These are phyloP conservation scores for Centaurea solstitialis DNA, from an alignment of 129 eudicot genomes.

Conservation along the genomic window DNA sequence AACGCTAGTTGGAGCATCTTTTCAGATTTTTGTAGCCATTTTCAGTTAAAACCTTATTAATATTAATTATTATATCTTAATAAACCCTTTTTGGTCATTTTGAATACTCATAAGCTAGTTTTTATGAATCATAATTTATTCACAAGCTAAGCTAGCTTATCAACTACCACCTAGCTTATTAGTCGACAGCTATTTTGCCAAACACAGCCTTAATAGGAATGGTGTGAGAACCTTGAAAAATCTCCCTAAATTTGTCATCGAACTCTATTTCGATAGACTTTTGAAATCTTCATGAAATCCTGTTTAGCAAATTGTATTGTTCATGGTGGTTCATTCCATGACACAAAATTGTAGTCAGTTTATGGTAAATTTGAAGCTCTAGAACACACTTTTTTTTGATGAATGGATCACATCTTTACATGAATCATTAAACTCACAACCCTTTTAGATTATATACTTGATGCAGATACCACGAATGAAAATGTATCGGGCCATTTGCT, in stretches of 20 bases:
- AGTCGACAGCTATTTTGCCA: no score
- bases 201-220: conserved; percentile 56
- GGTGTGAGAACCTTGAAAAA: conserved; percentile 42
- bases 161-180: no score
- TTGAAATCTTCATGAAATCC: conserved; percentile 54
- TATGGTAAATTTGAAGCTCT: background rate
- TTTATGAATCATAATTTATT: no score
- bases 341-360: conserved; percentile 40
- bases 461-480: conserved; percentile 62
- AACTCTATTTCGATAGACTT: conserved; percentile 50
- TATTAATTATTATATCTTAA: no score
- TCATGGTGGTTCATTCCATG: conserved; percentile 60
- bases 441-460: conserved; percentile 57
- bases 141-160: no score
- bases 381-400: background rate
- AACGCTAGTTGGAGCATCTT: no score
- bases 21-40: no score
- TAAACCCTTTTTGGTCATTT: no score
- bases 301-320: conserved; percentile 49
- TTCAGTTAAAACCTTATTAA: no score
- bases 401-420: conserved; percentile 16
- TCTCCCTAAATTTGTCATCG: conserved; percentile 55
- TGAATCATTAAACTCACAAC: conserved; percentile 66
- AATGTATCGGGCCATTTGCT: conserved; percentile 75
- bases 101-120: no score